Conservation (phyloP, 2,329 filamentous ascomycete genomes). For the Fusarium papillatum region DNA sequence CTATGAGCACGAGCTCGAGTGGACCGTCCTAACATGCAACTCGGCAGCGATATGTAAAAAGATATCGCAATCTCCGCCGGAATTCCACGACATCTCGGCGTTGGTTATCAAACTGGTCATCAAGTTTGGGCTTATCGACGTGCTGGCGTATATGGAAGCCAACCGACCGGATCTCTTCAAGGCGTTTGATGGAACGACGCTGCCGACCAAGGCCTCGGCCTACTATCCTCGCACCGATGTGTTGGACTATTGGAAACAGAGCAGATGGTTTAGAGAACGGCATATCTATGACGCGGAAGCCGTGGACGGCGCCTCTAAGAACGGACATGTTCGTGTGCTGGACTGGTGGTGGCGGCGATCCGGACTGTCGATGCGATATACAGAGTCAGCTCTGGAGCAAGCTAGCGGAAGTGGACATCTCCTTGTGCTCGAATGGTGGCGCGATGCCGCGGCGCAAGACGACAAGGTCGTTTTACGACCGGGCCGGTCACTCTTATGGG, state of each 20-base stretch:
- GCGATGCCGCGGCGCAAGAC: conserved; percentile 73
- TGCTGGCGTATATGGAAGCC: conserved; percentile 77
- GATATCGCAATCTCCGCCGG: conserved; percentile 78
- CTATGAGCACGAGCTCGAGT: conserved; percentile 85
- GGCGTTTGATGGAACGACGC: conserved; percentile 85
- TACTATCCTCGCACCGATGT: conserved; percentile 89
- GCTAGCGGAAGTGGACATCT: conserved; percentile 88
- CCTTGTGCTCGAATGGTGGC: conserved; percentile 95
- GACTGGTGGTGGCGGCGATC: conserved; percentile 92
- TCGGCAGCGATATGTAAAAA: conserved; percentile 80
- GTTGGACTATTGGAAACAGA: conserved; percentile 91
- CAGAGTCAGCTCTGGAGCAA: conserved; percentile 88
- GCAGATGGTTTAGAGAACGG: conserved; percentile 85
- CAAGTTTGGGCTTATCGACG: conserved; percentile 86
- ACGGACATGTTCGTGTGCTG: conserved; percentile 86
- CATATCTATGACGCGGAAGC: conserved; percentile 86
- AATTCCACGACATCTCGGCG: conserved; percentile 79
- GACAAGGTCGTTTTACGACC: conserved; percentile 77
- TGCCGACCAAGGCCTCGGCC: conserved; percentile 89
- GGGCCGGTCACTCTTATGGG: conserved; percentile 86
- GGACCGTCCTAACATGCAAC: conserved; percentile 82
- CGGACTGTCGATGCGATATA: conserved; percentile 85
- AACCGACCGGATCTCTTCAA: conserved; percentile 82
- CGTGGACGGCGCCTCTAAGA: conserved; percentile 87
- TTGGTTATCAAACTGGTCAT: conserved; percentile 91